Percentiles rank a stretch among this genome's conserved stretches.
phyloP scores from a whole-genome alignment of 331 rosid species.

The Dryas integrifolia region DNA sequence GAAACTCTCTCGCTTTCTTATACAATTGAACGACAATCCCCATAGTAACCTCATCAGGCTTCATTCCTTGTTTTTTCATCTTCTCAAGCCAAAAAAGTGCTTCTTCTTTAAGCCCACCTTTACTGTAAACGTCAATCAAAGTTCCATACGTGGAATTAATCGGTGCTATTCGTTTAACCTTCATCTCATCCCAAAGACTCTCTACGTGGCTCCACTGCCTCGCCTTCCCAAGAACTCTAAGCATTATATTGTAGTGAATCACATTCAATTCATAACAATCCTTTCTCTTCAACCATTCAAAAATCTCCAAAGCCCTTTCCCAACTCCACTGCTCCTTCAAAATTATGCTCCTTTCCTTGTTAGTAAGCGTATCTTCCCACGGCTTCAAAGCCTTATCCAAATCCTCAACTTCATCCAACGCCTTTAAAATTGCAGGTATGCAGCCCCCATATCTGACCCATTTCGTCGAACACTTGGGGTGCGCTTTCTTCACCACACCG shows the following conservation, averaged over 20 bases:
- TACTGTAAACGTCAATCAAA: slow-evolving; percentile 79
- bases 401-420: slow-evolving; percentile 48
- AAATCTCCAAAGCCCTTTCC: slow-evolving; percentile 77
- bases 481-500: slow-evolving; percentile 45
- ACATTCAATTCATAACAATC: slow-evolving; percentile 67
- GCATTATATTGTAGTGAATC: slow-evolving; percentile 80
- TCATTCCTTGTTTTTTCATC: slow-evolving; percentile 71
- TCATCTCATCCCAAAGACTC: slow-evolving; percentile 81
- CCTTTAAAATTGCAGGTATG: slow-evolving; percentile 65
- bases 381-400: slow-evolving; percentile 67
- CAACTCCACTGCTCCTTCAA: slow-evolving; percentile 80
- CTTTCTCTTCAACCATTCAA: slow-evolving; percentile 67
- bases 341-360: slow-evolving; percentile 84
- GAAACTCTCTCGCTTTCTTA: slow-evolving; percentile 77
- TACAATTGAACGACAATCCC: slow-evolving; percentile 82
- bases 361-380: slow-evolving; percentile 62
- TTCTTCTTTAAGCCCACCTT: slow-evolving; percentile 68
- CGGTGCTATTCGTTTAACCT: slow-evolving; percentile 53
- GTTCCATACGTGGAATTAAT: slow-evolving; percentile 92
- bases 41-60: slow-evolving; percentile 93
- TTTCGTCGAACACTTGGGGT: slow-evolving; percentile 72
- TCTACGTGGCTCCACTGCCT: slow-evolving; percentile 56
- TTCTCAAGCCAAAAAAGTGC: slow-evolving; percentile 74
- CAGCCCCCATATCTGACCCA: slow-evolving; percentile 63
- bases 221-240: slow-evolving; percentile 66